These are phyloP conservation scores for Coniochaeta ligniaria DNA, from an alignment of 2,329 filamentous ascomycete genomes.

Conservation along the genomic window DNA sequence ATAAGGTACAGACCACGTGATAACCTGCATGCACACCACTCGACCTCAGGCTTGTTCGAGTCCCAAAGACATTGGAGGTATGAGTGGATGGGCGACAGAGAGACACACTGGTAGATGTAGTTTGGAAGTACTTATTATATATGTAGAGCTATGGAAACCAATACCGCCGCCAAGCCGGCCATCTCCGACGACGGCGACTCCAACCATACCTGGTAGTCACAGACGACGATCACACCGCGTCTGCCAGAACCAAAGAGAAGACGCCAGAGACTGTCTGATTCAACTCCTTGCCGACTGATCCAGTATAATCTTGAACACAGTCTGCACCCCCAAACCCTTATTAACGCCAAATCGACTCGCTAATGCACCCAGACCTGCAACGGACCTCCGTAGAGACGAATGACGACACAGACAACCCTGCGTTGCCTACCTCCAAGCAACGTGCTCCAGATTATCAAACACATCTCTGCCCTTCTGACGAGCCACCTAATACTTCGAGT, in stretches of 20 bases:
- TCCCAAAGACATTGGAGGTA: no score
- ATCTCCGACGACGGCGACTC: background rate
- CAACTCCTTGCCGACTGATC: background rate
- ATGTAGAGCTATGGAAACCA: background rate
- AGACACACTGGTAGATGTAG: no score
- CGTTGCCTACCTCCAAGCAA: background rate
- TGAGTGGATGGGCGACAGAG: no score
- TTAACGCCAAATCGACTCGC: background rate
- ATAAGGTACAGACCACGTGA: no score
- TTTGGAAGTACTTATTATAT: no score
- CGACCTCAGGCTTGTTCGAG: no score
- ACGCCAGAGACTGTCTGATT: background rate
- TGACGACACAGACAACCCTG: background rate
- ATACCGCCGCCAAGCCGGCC: background rate
- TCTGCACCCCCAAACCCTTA: background rate
- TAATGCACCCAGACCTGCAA: background rate
- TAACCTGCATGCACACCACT: no score
- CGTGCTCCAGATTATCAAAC: background rate
- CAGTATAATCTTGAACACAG: background rate
- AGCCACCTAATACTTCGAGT: conserved; percentile 37
- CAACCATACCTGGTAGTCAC: background rate
- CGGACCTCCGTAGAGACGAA: background rate
- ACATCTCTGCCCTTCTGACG: background rate
- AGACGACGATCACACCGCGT: background rate
- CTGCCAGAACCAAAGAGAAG: background rate